These are phyloP conservation scores for Endogone sp. DNA, from an alignment of 192 early-diverging fungal species.

Conservation along the genomic window DNA sequence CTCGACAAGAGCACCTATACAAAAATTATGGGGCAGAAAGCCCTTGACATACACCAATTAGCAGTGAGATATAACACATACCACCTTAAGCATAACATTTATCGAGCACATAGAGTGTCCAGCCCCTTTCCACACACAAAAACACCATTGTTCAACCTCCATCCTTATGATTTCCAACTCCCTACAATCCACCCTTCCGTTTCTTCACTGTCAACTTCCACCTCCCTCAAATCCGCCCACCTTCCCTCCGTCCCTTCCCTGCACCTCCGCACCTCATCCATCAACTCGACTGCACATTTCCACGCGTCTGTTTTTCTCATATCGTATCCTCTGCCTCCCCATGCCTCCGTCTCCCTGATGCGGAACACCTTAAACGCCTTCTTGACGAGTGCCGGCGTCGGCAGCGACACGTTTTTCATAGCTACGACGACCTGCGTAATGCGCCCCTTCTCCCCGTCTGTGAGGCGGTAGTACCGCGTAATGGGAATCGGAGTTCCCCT, in stretches of 20 bases:
- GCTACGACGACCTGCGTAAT: neutral
- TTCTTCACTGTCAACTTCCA: neutral
- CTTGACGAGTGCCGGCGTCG: neutral
- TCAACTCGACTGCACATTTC: neutral
- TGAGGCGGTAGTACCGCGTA: too few relatives aligned
- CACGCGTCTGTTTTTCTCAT: neutral
- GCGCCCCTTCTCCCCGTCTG: neutral
- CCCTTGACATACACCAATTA: neutral
- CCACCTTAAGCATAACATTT: too few relatives aligned
- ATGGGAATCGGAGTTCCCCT: too few relatives aligned
- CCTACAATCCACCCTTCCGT: neutral
- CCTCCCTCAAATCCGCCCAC: neutral
- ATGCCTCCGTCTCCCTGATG: neutral
- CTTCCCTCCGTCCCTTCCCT: neutral
- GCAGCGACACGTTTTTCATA: neutral
- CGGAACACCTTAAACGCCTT: neutral
- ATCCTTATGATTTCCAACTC: neutral
- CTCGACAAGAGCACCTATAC: neutral
- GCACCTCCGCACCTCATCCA: neutral
- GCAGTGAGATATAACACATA: too few relatives aligned
- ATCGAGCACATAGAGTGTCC: too few relatives aligned
- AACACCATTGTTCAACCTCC: neutral
- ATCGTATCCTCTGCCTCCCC: neutral
- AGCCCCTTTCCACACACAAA: neutral
- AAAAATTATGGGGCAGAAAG: neutral